A percentile compares a stretch with the other conserved stretches of the same genome.
Evolutionary conservation across 129 eudicot species (phyloP).

Genomic region (Erigeron canadensis): DNA sequence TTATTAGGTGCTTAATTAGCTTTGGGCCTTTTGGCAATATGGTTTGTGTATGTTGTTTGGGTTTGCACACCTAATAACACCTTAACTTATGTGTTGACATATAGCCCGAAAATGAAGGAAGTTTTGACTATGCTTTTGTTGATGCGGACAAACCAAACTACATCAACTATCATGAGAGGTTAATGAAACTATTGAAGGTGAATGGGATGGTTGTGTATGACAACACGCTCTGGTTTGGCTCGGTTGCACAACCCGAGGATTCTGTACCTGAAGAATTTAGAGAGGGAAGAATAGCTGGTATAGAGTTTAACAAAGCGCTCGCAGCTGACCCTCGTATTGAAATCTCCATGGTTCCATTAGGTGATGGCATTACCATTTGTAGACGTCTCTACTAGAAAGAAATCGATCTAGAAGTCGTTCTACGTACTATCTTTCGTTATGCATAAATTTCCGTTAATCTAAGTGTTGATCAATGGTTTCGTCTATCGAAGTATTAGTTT

Average conservation of each 20-base stretch:
- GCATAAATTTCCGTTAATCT: no score
- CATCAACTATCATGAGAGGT: constrained; percentile 47
- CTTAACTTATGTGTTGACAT: no score
- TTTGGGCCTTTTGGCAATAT: no score
- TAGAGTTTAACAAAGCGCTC: constrained; percentile 31
- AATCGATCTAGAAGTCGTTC: no score
- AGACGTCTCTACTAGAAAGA: constrained; percentile 33
- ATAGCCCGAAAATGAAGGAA: constrained; percentile 42
- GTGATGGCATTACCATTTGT: constrained; percentile 58
- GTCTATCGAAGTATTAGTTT: no score
- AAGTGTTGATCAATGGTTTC: no score
- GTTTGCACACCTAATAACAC: no score
- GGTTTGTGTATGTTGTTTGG: no score
- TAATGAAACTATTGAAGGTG: constrained; percentile 48
- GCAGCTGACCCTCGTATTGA: constrained; percentile 49
- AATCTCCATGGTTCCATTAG: constrained; percentile 35
- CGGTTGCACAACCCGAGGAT: constrained; percentile 42
- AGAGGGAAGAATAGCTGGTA: background rate
- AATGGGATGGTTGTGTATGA: constrained; percentile 57
- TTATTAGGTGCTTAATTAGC: no score
- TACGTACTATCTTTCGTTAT: no score
- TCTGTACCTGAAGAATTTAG: background rate
- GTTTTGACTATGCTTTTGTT: constrained; percentile 58
- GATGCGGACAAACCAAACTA: constrained; percentile 64
- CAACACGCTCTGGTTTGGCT: constrained; percentile 60